phyloP scores from a whole-genome alignment of 2,329 filamentous ascomycete species.

The Penicillium thymicola region DNA sequence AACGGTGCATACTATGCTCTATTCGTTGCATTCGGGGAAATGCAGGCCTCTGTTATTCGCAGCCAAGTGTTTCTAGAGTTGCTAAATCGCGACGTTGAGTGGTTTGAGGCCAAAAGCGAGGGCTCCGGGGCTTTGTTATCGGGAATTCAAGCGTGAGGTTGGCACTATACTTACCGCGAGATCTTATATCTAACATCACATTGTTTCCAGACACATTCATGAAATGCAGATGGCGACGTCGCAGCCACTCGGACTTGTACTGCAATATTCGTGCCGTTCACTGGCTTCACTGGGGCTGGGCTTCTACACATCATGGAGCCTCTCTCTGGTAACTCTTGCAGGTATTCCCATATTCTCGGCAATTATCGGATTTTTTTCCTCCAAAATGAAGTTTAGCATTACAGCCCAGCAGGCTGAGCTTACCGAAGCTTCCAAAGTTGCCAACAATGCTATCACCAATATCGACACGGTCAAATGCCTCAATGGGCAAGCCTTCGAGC shows the following conservation, averaged over 20 bases:
- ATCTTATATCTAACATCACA: neutral
- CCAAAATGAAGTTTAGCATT: constrained; percentile 63
- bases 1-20: constrained; percentile 64
- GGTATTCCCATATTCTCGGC: constrained; percentile 66
- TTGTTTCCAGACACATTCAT: constrained; percentile 63
- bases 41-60: constrained; percentile 68
- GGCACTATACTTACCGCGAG: neutral
- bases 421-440: constrained; percentile 66
- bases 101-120: constrained; percentile 73
- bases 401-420: constrained; percentile 66
- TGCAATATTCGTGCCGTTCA: constrained; percentile 63
- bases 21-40: constrained; percentile 77
- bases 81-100: constrained; percentile 69
- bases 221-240: constrained; percentile 80
- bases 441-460: constrained; percentile 64
- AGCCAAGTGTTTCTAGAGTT: constrained; percentile 64
- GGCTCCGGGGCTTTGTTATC: constrained; percentile 70
- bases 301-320: constrained; percentile 75
- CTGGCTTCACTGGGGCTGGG: constrained; percentile 67
- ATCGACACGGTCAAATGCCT: constrained; percentile 87
- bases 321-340: constrained; percentile 75
- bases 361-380: constrained; percentile 59
- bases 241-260: constrained; percentile 69
- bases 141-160: constrained; percentile 67
- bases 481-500: constrained; percentile 70